These are phyloP conservation scores for Dictyophora rubrovolvata DNA, from an alignment of 768 basidiomycete species.

Conservation along the genomic window DNA sequence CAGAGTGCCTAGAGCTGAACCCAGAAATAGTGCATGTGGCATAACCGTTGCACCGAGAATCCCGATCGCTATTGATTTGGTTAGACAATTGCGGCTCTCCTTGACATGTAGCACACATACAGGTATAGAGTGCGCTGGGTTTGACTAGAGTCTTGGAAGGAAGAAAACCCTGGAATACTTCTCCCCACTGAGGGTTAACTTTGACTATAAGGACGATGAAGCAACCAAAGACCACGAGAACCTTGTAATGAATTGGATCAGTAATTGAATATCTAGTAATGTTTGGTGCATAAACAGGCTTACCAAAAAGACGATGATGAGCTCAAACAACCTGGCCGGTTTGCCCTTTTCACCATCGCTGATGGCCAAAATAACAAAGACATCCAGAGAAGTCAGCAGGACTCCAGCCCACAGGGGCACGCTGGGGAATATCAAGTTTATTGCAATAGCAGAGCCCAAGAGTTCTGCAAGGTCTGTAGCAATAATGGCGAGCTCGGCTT, in stretches of 20 bases:
- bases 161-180: conserved; percentile 32
- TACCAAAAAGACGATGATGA: conserved; percentile 53
- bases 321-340: conserved; percentile 61
- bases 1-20: conserved; percentile 29
- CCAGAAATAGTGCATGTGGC: conserved; percentile 37
- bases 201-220: conserved; percentile 34
- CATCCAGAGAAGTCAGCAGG: conserved; percentile 57
- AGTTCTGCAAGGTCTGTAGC: conserved; percentile 77
- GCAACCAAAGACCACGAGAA: conserved; percentile 5
- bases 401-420: conserved; percentile 65
- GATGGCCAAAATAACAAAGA: conserved; percentile 58
- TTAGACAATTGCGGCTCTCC: conserved; percentile 21
- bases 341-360: conserved; percentile 50
- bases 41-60: conserved; percentile 31
- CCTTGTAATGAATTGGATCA: neutral
- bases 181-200: conserved; percentile 30
- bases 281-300: conserved; percentile 13
- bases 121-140: conserved; percentile 14
- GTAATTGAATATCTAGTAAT: neutral
- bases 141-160: conserved; percentile 21
- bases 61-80: conserved; percentile 1
- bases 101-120: conserved; percentile 21
- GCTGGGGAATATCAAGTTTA: conserved; percentile 62
- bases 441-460: conserved; percentile 70
- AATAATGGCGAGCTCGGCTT: conserved; percentile 60